Base-by-base conservation (phyloP, 1,284 basidiomycete genomes). In the Trametes polyzona region DNA sequence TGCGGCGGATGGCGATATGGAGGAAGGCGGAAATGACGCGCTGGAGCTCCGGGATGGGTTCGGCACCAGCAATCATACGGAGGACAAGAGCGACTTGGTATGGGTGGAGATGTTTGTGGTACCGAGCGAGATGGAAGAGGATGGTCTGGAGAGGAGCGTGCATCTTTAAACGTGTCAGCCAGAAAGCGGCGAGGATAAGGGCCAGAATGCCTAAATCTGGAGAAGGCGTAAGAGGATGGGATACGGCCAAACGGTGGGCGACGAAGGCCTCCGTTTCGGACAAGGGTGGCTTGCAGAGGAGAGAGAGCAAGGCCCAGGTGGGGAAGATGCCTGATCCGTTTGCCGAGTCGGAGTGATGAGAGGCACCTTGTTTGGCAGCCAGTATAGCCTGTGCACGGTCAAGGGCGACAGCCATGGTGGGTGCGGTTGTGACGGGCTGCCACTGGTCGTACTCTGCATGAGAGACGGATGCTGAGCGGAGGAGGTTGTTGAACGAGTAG, bases 1-100 rank as follows among this genome's bases (percentile, higher is more conserved):
- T 29, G n/a, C 32, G 33, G 42, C 37, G 48, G 3, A 39, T 78
- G 73, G 55, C 70, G 66, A 0, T 82, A 72, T 37, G 41, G 29
- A 63, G 52, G 33, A 63, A 33, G 17, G 44, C 24, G 36, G 27
- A 23, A 16, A 57, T 35, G 12, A 55, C 23, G 26, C 19, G 29
- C 11, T 55, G 55, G 3, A 63, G 10, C 12, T 52, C 58, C 6
- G 5, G 17, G 7, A 30, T 19, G 8, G 58, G 46, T 1, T 47
- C 27, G 16, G 47, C 52, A 14, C 57, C 52, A 5, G 57, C 55
- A 16, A 88, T 69, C 2, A 82, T 76, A 36, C 78, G 78, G 8
- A 90, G 77, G 47, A 89, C 69, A 42, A 81, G 73, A 59, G 86
- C 83, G 72, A 82, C 83, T 59, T 86, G 76, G 32, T 76, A 70